Base-by-base conservation (phyloP, 768 basidiomycete species). In the Tephrocybe sp. region DNA sequence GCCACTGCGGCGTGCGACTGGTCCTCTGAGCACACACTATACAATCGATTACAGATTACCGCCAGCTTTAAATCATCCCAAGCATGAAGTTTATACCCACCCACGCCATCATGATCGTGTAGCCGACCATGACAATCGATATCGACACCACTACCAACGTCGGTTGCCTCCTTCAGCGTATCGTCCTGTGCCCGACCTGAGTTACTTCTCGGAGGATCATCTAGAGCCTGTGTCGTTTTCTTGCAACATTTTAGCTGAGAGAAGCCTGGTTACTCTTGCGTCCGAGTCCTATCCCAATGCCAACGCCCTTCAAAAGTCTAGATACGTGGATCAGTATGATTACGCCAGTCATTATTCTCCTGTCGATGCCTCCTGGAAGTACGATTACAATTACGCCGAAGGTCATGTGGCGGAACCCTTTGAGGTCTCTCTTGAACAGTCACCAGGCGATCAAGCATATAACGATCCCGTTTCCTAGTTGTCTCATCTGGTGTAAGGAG, bases 321-420 rank as follows among this genome's bases (percentile, higher is more conserved):
- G 31, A 13, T 44, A 40, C 24, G 42, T 45, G 31, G 39, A 47
- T 27, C 51, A 28, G 44, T 51, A 53, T 43, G 47, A 43, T 32
- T 49, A 55, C 24, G 38, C 40, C 26, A 47, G 44, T 26, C 26
- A 55, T 13, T 18, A 30, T 6, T 32, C 36, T 15, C 19, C 28
- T 12, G 7, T 47, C 16, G 44, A 54, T 47, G 30, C 32, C n/a
- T n/a, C n/a, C 30, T 56, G 50, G 44, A 44, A 53, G 24, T 56
- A 55, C 11, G 47, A 47, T 24, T 53, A 51, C 49, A 39, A 53
- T 31, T 40, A 49, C 27, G 49, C 42, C 21, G 25, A 28, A 16
- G 47, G n/a, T 2, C 32, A 39, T 30, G 16, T 39, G 18, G 31
- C 44, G 9, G 32, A 49, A 28, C 32, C 36, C 7, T 48, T 48